Conservation (phyloP, 192 early-diverging fungal genomes). For the Podila epigama region DNA sequence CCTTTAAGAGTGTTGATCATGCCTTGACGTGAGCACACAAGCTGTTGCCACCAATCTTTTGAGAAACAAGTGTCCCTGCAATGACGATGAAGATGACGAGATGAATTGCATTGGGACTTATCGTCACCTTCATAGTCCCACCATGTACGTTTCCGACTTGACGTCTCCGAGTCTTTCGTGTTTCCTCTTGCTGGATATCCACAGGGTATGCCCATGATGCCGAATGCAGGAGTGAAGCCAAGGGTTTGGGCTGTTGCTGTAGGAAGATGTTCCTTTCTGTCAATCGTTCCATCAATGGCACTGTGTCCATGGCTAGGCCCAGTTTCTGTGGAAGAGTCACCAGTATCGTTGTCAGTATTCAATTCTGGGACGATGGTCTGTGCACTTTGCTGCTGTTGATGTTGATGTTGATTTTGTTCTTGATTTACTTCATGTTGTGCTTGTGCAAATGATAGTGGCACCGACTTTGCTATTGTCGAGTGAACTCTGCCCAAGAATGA, state of each 20-base stretch:
- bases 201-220: constrained; percentile 14
- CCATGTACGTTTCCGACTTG: constrained; percentile 12
- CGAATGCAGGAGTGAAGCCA: not conserved
- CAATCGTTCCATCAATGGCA: not conserved
- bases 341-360: too few relatives aligned
- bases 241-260: not conserved
- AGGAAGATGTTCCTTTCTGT: not conserved
- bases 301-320: not conserved
- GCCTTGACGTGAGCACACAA: constrained; percentile 5
- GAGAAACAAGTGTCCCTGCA: constrained; percentile 11
- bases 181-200: not conserved
- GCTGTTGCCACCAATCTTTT: constrained; percentile 1
- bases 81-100: too few relatives aligned
- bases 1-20: constrained; percentile 4
- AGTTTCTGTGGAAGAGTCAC: not conserved
- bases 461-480: too few relatives aligned
- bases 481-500: too few relatives aligned
- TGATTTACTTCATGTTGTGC: not conserved
- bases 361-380: too few relatives aligned
- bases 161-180: constrained; percentile 5
- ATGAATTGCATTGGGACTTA: not conserved
- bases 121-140: constrained; percentile 8
- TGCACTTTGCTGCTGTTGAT: not conserved
- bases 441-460: too few relatives aligned
- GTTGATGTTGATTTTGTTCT: not conserved